These are phyloP conservation scores for Starmerella apicola DNA, from an alignment of 805 yeast species.

Conservation along the genomic window DNA sequence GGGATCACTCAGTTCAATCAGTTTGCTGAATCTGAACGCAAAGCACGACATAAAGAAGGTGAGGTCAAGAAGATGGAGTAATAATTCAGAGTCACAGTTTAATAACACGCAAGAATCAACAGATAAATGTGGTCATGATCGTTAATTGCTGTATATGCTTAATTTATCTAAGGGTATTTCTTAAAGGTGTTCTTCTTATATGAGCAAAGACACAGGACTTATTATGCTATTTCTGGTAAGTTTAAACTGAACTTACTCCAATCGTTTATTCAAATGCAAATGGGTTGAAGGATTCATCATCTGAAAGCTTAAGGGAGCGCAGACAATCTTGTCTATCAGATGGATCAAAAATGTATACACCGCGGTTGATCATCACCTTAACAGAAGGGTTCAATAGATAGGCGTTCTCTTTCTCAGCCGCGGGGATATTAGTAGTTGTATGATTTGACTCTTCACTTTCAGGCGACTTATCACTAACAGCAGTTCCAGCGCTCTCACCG, in stretches of 20 bases:
- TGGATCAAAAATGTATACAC: slow-evolving; percentile 20
- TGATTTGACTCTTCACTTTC: too few species aligned
- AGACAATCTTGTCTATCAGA: slow-evolving; percentile 1
- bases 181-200: too few species aligned
- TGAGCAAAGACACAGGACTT: too few species aligned
- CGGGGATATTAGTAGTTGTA: not conserved
- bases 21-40: not conserved
- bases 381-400: slow-evolving; percentile 5
- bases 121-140: too few species aligned
- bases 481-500: not conserved
- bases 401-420: slow-evolving; percentile 1
- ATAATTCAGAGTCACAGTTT: too few species aligned
- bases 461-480: not conserved
- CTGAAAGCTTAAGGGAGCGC: slow-evolving; percentile 4
- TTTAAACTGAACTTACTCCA: too few species aligned
- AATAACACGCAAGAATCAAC: too few species aligned
- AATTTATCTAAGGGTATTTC: too few species aligned
- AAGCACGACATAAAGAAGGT: too few species aligned
- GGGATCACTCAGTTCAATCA: not conserved
- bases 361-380: slow-evolving; percentile 15
- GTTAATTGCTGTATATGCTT: too few species aligned
- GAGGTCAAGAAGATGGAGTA: too few species aligned
- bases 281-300: slow-evolving; percentile 19
- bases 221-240: too few species aligned
- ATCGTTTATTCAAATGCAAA: slow-evolving; percentile 11